Conservation (phyloP, 345 rosid genomes). For the Alliaria petiolata region DNA sequence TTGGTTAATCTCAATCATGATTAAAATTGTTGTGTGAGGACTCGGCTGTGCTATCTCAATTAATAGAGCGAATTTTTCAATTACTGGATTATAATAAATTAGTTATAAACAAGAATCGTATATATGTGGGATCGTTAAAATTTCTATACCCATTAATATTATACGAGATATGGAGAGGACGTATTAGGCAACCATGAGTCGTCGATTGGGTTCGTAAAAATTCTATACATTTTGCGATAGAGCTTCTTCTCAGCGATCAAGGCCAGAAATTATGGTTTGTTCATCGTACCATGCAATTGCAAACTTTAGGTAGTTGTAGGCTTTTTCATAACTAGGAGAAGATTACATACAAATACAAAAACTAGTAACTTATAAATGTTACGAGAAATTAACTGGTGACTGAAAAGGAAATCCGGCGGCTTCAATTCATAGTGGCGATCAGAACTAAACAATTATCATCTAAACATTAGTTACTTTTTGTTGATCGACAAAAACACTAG, state of each 20-base stretch:
- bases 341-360: neutral
- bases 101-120: neutral
- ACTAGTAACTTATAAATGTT: neutral
- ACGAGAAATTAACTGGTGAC: too few relatives aligned
- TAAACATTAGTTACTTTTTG: neutral
- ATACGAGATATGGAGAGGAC: neutral
- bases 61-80: neutral
- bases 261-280: neutral
- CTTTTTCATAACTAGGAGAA: neutral
- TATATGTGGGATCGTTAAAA: neutral
- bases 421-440: neutral
- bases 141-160: neutral
- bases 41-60: neutral
- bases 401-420: neutral
- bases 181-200: neutral
- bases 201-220: neutral
- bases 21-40: neutral
- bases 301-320: neutral
- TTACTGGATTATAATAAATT: neutral
- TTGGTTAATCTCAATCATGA: neutral
- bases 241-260: neutral
- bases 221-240: neutral
- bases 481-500: neutral
- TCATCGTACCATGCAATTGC: neutral
- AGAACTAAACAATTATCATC: neutral